Conservation (phyloP, 2,329 filamentous ascomycete genomes). For the Talaromyces sp. region DNA sequence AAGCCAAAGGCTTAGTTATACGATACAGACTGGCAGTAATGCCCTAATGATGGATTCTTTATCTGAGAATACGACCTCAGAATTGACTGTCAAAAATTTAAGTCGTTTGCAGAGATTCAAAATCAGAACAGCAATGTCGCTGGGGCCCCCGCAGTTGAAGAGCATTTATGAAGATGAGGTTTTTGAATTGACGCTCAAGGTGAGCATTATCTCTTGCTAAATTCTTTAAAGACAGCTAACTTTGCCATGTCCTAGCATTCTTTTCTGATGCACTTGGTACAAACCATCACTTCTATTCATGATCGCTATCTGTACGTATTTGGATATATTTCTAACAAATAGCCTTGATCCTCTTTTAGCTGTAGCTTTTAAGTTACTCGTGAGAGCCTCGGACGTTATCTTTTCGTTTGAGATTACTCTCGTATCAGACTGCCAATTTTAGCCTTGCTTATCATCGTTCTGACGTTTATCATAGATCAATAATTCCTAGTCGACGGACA, state of each 20-base stretch:
- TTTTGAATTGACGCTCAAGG: background rate
- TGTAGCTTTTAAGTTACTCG: background rate
- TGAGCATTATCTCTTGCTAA: background rate
- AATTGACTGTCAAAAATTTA: background rate
- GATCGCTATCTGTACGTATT: slow-evolving; percentile 5
- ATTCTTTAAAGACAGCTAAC: background rate
- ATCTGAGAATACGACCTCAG: background rate
- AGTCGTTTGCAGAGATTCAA: slow-evolving; percentile 1
- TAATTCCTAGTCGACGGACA: background rate
- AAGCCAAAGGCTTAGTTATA: background rate
- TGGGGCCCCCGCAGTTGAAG: background rate
- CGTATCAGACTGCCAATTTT: too few relatives aligned
- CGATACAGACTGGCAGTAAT: background rate
- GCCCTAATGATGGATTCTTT: background rate
- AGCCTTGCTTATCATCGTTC: background rate
- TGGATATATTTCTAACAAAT: background rate
- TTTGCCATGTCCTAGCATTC: background rate
- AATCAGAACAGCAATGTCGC: background rate
- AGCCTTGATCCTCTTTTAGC: background rate
- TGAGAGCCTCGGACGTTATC: background rate
- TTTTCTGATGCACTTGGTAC: background rate
- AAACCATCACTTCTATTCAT: slow-evolving; percentile 3
- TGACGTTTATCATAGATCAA: background rate
- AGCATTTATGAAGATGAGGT: background rate
- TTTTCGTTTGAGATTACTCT: too few relatives aligned